A percentile compares a stretch with the other conserved stretches of the same genome.
phyloP scores from a whole-genome alignment of 202 grass and related monocot genomes.

The Dendrocalamus latiflorus region DNA sequence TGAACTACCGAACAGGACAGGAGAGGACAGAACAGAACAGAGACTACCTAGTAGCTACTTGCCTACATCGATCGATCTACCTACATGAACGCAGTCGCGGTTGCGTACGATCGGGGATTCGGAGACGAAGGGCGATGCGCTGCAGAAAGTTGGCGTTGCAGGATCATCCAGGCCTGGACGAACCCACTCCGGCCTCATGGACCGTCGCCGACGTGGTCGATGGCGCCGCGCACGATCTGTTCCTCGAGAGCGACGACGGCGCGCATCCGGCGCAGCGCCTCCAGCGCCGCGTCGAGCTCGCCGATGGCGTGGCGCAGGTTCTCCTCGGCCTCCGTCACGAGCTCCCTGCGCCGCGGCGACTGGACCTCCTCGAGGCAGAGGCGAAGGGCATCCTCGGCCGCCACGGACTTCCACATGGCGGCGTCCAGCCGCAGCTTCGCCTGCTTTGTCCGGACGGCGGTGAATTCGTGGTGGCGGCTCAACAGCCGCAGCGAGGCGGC shows the following conservation, averaged over 20 bases:
- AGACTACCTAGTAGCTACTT: no score
- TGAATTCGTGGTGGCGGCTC: no score
- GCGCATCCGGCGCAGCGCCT: neutral
- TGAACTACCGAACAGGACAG: neutral
- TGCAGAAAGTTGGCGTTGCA: no score
- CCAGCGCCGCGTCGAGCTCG: neutral
- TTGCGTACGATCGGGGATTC: no score
- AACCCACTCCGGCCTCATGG: neutral
- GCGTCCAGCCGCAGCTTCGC: no score
- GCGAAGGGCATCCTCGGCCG: neutral
- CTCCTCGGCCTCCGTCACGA: no score
- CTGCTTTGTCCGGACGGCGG: no score
- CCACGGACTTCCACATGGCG: neutral
- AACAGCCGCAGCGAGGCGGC: no score
- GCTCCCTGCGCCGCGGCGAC: neutral
- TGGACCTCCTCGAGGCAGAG: neutral
- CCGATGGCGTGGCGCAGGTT: neutral
- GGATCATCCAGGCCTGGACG: no score
- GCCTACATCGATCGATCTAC: neutral
- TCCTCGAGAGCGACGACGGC: neutral
- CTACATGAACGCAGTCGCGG: neutral
- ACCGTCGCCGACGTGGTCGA: neutral
- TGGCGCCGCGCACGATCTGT: neutral
- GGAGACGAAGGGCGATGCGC: no score
- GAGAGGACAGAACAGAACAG: no score